Conservation (phyloP, 345 rosid genomes). For the Geranium rotundifolium region DNA sequence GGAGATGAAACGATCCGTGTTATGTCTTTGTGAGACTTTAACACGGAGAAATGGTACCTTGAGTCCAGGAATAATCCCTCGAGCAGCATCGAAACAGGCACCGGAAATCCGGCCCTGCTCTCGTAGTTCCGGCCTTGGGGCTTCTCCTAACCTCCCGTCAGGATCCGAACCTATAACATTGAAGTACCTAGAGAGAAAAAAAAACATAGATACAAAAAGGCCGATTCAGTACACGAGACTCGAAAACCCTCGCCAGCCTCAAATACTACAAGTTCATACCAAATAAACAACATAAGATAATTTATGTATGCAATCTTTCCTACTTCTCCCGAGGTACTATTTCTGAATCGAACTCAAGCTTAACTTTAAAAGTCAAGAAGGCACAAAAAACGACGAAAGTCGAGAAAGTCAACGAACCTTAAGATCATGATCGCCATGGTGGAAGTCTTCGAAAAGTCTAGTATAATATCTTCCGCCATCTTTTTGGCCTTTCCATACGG, state of each 20-base stretch:
- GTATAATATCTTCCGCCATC: slow-evolving; percentile 96
- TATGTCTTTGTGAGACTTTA: no score
- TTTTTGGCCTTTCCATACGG: slow-evolving; percentile 98
- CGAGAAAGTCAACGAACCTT: slow-evolving; percentile 29
- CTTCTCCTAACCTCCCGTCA: slow-evolving; percentile 90
- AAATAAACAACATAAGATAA: no score
- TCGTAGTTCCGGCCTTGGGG: slow-evolving; percentile 90
- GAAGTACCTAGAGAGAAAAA: slow-evolving; percentile 52
- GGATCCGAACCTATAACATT: slow-evolving; percentile 98
- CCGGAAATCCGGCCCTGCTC: slow-evolving; percentile 97
- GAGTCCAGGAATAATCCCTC: slow-evolving; percentile 65
- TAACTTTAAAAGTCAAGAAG: no score
- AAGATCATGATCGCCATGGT: slow-evolving; percentile 91
- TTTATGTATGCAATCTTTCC: no score
- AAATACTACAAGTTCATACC: no score
- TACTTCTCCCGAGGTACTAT: no score
- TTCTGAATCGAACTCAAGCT: no score
- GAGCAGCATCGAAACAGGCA: slow-evolving; percentile 99
- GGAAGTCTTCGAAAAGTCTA: slow-evolving; percentile 78
- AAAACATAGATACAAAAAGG: not conserved
- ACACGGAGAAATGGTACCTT: slow-evolving; percentile 35
- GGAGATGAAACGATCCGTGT: no score
- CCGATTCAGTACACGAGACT: not conserved
- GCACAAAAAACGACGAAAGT: no score
- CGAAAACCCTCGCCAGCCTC: no score